These are phyloP conservation scores for Cucurbita ficifolia DNA, from an alignment of 306 rosid species.

Conservation along the genomic window DNA sequence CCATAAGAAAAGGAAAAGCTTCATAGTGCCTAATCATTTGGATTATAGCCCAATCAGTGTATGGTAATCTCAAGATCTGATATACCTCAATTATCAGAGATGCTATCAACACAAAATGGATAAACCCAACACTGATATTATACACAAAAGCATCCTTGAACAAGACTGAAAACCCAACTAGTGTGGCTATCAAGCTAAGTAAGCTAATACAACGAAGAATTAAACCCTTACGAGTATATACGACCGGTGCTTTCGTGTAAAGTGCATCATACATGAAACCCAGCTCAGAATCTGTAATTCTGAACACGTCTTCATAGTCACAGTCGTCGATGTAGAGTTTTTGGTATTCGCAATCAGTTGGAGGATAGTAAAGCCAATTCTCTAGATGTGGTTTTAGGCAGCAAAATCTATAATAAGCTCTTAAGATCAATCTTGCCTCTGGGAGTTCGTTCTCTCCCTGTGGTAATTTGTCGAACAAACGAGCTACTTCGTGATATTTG, in stretches of 20 bases:
- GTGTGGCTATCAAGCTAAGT: slow-evolving; percentile 18
- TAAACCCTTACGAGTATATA: slow-evolving; percentile 38
- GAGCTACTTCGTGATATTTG: slow-evolving; percentile 26
- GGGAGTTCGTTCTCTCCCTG: slow-evolving; percentile 18
- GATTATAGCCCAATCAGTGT: slow-evolving; percentile 49
- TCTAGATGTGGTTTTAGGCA: slow-evolving; percentile 49
- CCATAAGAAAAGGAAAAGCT: slow-evolving; percentile 14
- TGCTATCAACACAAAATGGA: slow-evolving; percentile 24
- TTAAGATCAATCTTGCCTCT: slow-evolving; percentile 29
- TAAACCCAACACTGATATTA: slow-evolving; percentile 19
- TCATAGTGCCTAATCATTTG: slow-evolving; percentile 29
- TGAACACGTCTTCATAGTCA: slow-evolving; percentile 23
- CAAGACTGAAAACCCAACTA: slow-evolving; percentile 17
- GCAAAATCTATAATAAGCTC: slow-evolving; percentile 46
- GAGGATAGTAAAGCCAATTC: slow-evolving; percentile 33
- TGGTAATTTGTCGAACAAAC: slow-evolving; percentile 26
- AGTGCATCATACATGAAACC: slow-evolving; percentile 61
- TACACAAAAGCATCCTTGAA: slow-evolving; percentile 10
- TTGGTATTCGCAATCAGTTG: slow-evolving; percentile 23
- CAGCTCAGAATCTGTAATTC: slow-evolving; percentile 38
- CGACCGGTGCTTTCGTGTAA: slow-evolving; percentile 45
- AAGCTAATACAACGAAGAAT: slow-evolving; percentile 33
- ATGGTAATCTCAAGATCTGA: slow-evolving; percentile 35
- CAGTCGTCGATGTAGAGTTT: slow-evolving; percentile 22
- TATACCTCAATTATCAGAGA: slow-evolving; percentile 39